Evolutionary conservation across 192 early-diverging fungal genomes (phyloP), one percentile per base, ranked within the genome.

Genomic region (Pilobolus umbonatus): DNA sequence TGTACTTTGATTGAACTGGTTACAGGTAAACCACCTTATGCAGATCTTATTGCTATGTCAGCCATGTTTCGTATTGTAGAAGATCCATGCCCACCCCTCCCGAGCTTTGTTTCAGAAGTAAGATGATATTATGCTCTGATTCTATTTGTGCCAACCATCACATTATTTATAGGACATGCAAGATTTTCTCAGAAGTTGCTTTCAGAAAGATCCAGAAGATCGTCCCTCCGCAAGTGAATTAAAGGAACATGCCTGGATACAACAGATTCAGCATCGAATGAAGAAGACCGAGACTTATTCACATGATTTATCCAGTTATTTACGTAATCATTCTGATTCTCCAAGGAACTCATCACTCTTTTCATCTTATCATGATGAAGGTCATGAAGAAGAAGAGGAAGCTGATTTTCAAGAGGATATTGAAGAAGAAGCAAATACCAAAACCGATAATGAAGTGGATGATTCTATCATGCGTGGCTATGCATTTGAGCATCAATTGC

Each of bases 21-120:
- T 32, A 92, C 93, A 6, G 96, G 96, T 32, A 84, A 87, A 46
- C 96, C 96, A 21, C 96, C 94, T 3, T 98, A 96, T 69, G 77
- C 85, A 15, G 83, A 85, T 6, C 56, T 95, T 44, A 80, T 92
- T 40, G 80, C 90, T 15, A 91, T 97, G 92, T 82, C 93, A 4
- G 89, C 92, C 5, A 77, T 98, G 17, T 98, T 94, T 73, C 85
- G 87, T 58, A 97, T 98, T 62, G 96, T 96, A 5, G 93, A 93
- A 64, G 91, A 92, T 61, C 88, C 91, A 11, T 78, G 83, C 44
- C 94, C 94, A 24, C 92, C 94, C 29, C 65, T 95, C 24, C 96
- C 96, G 22, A 83, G 80, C 12, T 76, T 78, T 7, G 81, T 92
- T 19, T 92, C 92, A 0, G 71, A 84, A 24, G 69, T 72, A 72